Evolutionary conservation across 768 basidiomycete genomes (phyloP), one percentile per base, ranked within the genome.

Genomic region (Lactarius sanguifluus): DNA sequence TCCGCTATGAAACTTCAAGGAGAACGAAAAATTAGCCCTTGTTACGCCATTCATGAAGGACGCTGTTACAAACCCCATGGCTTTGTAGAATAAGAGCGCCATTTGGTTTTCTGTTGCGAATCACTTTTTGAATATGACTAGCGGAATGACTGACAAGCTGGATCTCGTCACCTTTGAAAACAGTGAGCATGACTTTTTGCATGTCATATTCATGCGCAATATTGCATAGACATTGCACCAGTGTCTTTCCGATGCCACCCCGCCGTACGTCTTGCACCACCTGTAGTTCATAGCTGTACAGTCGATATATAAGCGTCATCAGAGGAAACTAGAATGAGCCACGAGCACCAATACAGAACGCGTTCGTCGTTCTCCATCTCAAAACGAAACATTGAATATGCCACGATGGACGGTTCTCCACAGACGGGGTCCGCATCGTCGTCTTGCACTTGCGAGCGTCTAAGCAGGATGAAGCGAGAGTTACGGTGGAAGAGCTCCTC

Each of bases 141-240:
- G n/a, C 23, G 61, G 52, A 18, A 38, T 25, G 10, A 23, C 30
- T 23, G 13, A 25, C 30, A 25, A 34, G 38, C 15, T 5, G 18
- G 23, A 36, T 28, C 16, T 41, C 65, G 76, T n/a, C 40, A 91
- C 92, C 80, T 82, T 86, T 87, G 70, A 94, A 82, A 1, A 86
- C 89, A 0, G 92, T 94, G 18, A 94, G 81, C 80, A 88, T 83
- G 32, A 90, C 75, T 72, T 88, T 92, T 45, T 84, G 76, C 87
- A 94, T 89, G 2, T 73, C 66, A 77, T 81, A 89, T 47, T 71
- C 73, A 16, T 71, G 71, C 7, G 83, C 86, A 18, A 93, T 81
- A 9, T 75, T 76, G 25, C 76, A 76, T 23, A 94, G 75, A 25
- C 76, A 75, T 3, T 79, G 75, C 73, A 87, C 79, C 58, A 94